Conservation (phyloP, 1,284 basidiomycete species). For the Irpex sp. region DNA sequence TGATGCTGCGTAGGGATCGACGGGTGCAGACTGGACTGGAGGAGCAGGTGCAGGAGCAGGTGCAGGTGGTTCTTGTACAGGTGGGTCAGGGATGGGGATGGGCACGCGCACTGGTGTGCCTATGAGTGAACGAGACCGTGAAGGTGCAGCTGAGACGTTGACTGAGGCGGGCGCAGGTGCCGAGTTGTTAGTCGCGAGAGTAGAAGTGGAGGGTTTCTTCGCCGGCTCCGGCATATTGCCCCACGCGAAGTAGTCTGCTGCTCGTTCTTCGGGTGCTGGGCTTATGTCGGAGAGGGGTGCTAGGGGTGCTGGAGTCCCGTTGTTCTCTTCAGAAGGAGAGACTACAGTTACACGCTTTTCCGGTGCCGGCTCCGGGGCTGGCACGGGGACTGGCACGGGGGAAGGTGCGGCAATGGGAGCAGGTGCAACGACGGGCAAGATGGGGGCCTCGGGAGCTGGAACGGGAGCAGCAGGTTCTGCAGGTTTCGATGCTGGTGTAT, state of each 20-base stretch:
- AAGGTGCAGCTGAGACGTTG: not conserved
- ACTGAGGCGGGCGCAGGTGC: constrained; percentile 7
- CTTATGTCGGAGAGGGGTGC: not conserved
- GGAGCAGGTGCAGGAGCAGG: not conserved
- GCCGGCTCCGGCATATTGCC: constrained; percentile 5
- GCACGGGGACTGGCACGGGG: constrained; percentile 5
- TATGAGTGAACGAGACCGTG: not conserved
- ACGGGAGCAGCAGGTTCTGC: not conserved
- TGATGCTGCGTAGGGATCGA: constrained; percentile 8
- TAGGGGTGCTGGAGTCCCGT: not conserved
- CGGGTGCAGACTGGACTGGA: not conserved
- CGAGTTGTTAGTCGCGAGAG: constrained; percentile 8
- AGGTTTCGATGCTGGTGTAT: not conserved
- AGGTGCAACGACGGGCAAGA: too few relatives aligned
- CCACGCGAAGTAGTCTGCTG: constrained; percentile 13
- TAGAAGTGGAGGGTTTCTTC: constrained; percentile 9
- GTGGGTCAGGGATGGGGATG: not conserved
- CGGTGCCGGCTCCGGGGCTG: constrained; percentile 5
- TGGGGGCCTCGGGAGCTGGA: not conserved
- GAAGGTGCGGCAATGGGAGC: not conserved
- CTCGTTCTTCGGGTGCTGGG: constrained; percentile 1
- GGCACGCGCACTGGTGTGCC: not conserved
- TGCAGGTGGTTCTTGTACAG: not conserved
- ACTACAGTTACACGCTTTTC: constrained; percentile 4
- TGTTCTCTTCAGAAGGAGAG: constrained; percentile 2